phyloP scores from a whole-genome alignment of 2,329 filamentous ascomycete species.

The Apiospora malaysiana region DNA sequence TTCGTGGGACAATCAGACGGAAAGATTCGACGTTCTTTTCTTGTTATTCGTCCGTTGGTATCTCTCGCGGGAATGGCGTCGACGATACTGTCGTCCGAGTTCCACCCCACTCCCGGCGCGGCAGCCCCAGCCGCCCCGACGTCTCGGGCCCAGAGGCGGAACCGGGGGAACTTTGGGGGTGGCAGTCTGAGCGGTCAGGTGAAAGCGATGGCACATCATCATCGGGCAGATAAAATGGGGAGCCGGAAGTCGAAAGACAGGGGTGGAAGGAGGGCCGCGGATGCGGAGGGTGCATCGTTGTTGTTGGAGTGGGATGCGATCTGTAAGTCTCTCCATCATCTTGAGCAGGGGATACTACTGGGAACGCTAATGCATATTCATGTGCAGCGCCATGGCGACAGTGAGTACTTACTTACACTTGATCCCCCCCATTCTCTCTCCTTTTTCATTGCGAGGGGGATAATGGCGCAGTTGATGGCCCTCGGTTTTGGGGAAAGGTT shows the following conservation, averaged over 20 bases:
- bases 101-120: not conserved
- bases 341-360: no score
- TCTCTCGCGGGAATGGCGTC: not conserved
- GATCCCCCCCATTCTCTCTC: no score
- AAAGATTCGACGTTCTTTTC: not conserved
- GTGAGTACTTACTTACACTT: no score
- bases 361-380: slow-evolving; percentile 21
- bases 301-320: slow-evolving; percentile 21
- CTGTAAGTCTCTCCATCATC: no score
- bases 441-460: no score
- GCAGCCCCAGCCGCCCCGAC: not conserved
- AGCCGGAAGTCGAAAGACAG: not conserved
- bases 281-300: not conserved
- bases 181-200: not conserved
- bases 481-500: not conserved
- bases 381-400: slow-evolving; percentile 31
- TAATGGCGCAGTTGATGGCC: no score
- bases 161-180: not conserved
- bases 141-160: not conserved
- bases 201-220: not conserved
- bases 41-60: not conserved
- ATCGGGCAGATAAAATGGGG: not conserved
- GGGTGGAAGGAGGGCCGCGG: not conserved
- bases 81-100: slow-evolving; percentile 3
- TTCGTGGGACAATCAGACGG: not conserved